phyloP scores from a whole-genome alignment of 768 basidiomycete species.

The Udeniomyces megalosporus region DNA sequence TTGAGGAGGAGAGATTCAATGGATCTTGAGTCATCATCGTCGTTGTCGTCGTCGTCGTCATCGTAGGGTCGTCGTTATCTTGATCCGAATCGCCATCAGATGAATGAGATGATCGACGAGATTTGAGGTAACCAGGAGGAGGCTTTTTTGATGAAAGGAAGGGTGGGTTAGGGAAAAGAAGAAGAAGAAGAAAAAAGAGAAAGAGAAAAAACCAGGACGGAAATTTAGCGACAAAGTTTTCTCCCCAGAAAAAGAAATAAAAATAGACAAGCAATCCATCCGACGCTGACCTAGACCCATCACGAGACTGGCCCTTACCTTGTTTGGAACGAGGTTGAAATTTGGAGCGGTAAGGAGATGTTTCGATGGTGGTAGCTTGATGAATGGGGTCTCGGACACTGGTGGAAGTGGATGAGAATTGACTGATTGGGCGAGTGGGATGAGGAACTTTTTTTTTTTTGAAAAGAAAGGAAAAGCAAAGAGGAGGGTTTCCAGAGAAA shows the following conservation, averaged over 20 bases:
- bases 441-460: no score
- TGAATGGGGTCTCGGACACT: slow-evolving; percentile 30
- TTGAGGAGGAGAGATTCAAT: no score
- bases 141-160: not conserved
- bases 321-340: slow-evolving; percentile 30
- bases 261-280: no score
- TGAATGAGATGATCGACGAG: not conserved
- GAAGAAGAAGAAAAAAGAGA: not conserved
- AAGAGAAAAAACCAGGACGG: not conserved
- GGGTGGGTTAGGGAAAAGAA: not conserved
- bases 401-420: slow-evolving; percentile 32
- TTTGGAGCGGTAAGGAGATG: slow-evolving; percentile 32
- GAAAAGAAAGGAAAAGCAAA: no score
- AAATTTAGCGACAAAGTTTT: no score
- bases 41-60: not conserved
- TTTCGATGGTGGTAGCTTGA: slow-evolving; percentile 30
- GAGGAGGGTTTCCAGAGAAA: no score
- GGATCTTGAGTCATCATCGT: not conserved
- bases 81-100: not conserved
- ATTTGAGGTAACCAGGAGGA: not conserved
- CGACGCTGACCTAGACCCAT: no score
- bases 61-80: not conserved
- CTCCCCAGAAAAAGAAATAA: no score
- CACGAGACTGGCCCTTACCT: not conserved
- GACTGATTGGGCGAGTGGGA: slow-evolving; percentile 30